Evolutionary conservation across 306 rosid species (phyloP), one percentile per base, ranked within the genome.

Genomic region (Cicer chorassanicum): DNA sequence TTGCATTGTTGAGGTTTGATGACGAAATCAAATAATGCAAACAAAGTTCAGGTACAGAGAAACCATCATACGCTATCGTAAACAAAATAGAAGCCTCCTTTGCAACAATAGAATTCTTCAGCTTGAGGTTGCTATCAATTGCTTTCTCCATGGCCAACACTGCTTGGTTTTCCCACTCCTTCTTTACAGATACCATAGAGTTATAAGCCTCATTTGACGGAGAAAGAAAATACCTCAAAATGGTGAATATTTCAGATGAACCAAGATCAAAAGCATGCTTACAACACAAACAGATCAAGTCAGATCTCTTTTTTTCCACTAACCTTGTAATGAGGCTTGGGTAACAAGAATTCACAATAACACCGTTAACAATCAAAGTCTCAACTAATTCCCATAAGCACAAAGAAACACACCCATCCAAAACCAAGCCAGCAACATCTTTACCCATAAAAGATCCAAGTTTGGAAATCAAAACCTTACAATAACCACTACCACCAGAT

Each of bases 81-180:
- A 91, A 90, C 88, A 88, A 85, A 85, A 87, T 57, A 12, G 91
- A 76, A 82, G 95, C 91, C 44, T 91, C 95, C 84, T 88, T 88
- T 21, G 93, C 94, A 34, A 82, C 8, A 65, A 45, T 39, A 0
- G 63, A 75, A 42, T 82, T 79, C 83, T 82, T 86, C 54, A 56
- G 75, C 5, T 81, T 42, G 13, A 61, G 77, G 78, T 8, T 80
- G 79, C 61, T 78, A 66, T 86, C 85, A 34, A 78, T 78, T 13
- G 82, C 88, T 79, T 71, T 87, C 77, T 81, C 87, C 49, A 82
- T 76, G 12, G 96, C 96, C 24, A 77, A 81, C 78, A 86, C 16
- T 45, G 90, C 90, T 73, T 90, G 97, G 41, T 69, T 77, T 83
- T 90, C 90, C 97, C 98, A 94, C 49, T 86, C 96, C 76, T 83